Conservation (phyloP, 2,329 filamentous ascomycete genomes). For the Bimuria novae-zelandiae region DNA sequence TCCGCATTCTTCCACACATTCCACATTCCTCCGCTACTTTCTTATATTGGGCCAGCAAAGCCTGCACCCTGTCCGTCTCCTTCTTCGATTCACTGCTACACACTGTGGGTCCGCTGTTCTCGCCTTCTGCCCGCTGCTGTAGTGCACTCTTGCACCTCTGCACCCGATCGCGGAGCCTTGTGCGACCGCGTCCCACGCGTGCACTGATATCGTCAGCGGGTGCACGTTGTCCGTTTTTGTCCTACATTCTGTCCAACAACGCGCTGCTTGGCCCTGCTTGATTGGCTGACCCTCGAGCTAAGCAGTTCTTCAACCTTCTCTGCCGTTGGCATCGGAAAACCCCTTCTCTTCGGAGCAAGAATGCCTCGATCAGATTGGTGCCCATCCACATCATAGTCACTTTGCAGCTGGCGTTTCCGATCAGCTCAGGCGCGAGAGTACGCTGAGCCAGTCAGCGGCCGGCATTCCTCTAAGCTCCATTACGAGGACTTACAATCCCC, state of each 20-base stretch:
- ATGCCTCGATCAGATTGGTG: conserved; percentile 51
- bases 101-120: conserved; percentile 33
- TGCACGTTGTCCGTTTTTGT: conserved; percentile 48
- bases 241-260: conserved; percentile 39
- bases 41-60: conserved; percentile 37
- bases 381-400: conserved; percentile 52
- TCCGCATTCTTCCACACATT: conserved; percentile 43
- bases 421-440: conserved; percentile 56
- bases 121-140: conserved; percentile 35
- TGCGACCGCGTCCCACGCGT: conserved; percentile 42
- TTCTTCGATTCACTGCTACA: conserved; percentile 34
- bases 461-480: conserved; percentile 54
- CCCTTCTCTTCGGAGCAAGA: conserved; percentile 51
- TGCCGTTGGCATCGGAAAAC: conserved; percentile 50
- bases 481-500: conserved; percentile 56
- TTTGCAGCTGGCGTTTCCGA: conserved; percentile 53
- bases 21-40: conserved; percentile 37
- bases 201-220: conserved; percentile 29
- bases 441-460: conserved; percentile 52
- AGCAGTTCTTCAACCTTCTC: conserved; percentile 51
- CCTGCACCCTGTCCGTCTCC: conserved; percentile 24
- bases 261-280: conserved; percentile 30
- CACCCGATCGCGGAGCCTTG: conserved; percentile 43
- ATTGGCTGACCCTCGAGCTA: conserved; percentile 50
- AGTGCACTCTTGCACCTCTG: conserved; percentile 35